phyloP scores from a whole-genome alignment of 352 stramenopile genomes.

The Thraustochytrium sp. region DNA sequence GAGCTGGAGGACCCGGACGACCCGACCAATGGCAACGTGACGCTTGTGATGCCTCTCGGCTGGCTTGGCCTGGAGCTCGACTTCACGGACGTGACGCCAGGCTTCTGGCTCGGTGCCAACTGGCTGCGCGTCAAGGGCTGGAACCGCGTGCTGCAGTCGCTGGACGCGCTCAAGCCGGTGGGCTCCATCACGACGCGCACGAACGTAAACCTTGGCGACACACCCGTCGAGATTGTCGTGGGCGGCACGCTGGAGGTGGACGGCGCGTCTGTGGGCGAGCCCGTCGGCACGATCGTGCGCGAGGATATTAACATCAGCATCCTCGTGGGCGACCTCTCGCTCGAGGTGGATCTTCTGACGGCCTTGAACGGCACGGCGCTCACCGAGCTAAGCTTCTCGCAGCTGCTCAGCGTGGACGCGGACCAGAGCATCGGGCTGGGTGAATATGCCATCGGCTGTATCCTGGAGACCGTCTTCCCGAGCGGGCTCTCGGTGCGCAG shows the following conservation, averaged over 20 bases:
- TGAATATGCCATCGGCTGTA: background rate
- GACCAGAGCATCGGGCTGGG: background rate
- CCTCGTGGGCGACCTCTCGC: background rate
- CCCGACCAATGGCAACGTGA: conserved; percentile 1
- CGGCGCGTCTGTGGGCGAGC: background rate
- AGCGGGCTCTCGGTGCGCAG: background rate
- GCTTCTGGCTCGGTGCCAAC: background rate
- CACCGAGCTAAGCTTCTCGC: background rate
- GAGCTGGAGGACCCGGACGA: background rate
- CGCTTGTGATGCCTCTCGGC: background rate
- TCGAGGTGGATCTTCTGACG: background rate
- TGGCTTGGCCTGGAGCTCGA: background rate
- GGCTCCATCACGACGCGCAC: background rate
- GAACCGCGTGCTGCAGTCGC: background rate
- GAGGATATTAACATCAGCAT: background rate
- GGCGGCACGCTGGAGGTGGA: background rate
- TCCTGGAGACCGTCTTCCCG: background rate
- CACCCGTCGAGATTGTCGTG: background rate
- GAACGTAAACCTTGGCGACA: background rate
- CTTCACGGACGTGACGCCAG: background rate
- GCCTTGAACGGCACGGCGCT: background rate
- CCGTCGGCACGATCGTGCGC: background rate
- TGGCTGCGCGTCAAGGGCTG: background rate
- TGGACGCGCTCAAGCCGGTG: background rate
- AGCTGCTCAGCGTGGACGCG: background rate